A percentile compares a stretch with the other conserved stretches of the same genome.
phyloP scores from a whole-genome alignment of 352 stramenopile genomes.

The Pythium brachiatum region DNA sequence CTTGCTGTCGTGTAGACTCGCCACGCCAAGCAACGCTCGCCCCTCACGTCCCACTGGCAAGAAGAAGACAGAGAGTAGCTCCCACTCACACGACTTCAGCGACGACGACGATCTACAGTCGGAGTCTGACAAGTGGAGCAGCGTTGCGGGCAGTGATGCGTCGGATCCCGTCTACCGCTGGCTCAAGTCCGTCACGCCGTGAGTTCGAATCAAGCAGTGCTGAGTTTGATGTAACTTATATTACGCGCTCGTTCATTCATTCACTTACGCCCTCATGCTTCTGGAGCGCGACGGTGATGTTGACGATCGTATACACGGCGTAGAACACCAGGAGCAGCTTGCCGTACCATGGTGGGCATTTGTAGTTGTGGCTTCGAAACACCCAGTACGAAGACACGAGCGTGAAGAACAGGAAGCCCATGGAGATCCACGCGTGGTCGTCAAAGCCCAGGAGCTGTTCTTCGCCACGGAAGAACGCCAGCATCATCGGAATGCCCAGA shows the following conservation, averaged over 20 bases:
- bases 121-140: conserved; percentile 24
- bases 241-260: not conserved
- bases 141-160: conserved; percentile 31
- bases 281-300: conserved; percentile 46
- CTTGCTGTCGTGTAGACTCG: conserved; percentile 11
- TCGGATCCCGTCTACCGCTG: conserved; percentile 60
- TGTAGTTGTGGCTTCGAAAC: conserved; percentile 50
- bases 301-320: conserved; percentile 65
- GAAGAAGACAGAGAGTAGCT: not conserved
- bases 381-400: conserved; percentile 51
- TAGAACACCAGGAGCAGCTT: conserved; percentile 71
- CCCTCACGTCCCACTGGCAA: not conserved
- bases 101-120: conserved; percentile 15
- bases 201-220: not conserved
- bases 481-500: conserved; percentile 68
- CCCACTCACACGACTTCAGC: not conserved
- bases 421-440: conserved; percentile 65
- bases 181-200: conserved; percentile 50
- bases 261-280: conserved; percentile 18
- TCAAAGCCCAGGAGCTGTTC: conserved; percentile 51
- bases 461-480: conserved; percentile 47
- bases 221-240: not conserved
- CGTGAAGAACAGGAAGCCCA: conserved; percentile 65
- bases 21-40: not conserved
- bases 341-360: conserved; percentile 68